Conservation (phyloP, 202 grass and related monocot genomes). For the Setaria italica region DNA sequence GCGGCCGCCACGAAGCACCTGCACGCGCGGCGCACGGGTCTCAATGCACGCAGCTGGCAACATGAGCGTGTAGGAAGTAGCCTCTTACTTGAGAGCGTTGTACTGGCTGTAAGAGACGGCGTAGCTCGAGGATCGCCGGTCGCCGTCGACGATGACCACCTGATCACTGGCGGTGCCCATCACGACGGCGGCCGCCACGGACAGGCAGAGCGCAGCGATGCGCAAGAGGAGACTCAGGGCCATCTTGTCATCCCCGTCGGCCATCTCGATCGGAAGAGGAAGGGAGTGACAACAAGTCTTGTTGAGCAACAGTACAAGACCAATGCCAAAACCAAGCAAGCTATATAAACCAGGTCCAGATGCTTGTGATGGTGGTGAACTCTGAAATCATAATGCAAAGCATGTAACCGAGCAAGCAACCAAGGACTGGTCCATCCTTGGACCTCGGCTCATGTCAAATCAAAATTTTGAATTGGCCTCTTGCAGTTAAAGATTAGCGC, state of each 20-base stretch:
- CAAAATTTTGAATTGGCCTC: not conserved
- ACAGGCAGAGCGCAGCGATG: constrained; percentile 31
- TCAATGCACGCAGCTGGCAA: not conserved
- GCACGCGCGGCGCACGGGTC: not conserved
- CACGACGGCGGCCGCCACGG: constrained; percentile 46
- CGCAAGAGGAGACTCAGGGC: constrained; percentile 41
- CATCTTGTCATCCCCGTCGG: not conserved
- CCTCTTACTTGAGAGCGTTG: constrained; percentile 38
- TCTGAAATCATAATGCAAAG: not conserved
- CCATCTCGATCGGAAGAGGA: constrained; percentile 8
- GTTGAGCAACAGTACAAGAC: not conserved
- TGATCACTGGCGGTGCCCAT: constrained; percentile 41
- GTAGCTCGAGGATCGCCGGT: not conserved
- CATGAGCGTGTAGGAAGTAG: not conserved
- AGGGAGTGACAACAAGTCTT: too few species aligned
- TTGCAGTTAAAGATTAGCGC: not conserved
- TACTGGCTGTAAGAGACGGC: constrained; percentile 19
- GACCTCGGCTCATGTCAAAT: not conserved
- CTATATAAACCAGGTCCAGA: not conserved
- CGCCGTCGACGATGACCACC: not conserved
- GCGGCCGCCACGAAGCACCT: constrained; percentile 54
- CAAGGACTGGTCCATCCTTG: not conserved
- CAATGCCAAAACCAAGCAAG: not conserved
- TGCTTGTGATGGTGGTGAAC: not conserved
- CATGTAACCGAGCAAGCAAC: not conserved